These are phyloP conservation scores for Penicillium olsonii DNA, from an alignment of 2,329 filamentous ascomycete species.

Conservation along the genomic window DNA sequence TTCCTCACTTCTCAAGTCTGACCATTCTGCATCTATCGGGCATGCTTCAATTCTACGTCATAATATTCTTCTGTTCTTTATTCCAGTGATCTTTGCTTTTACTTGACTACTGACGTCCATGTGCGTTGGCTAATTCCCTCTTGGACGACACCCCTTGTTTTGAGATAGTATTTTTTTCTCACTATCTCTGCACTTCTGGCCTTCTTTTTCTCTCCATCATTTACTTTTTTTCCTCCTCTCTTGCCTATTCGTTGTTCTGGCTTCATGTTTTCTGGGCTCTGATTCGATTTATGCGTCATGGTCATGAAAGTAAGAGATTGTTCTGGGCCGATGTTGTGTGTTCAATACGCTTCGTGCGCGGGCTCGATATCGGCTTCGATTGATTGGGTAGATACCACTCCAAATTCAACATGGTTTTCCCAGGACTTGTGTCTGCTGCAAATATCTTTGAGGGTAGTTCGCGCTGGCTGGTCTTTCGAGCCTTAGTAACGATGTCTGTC, in stretches of 20 bases:
- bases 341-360: background rate
- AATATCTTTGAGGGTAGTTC: no score
- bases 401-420: conserved; percentile 15
- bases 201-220: background rate
- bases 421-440: background rate
- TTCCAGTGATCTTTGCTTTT: background rate
- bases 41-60: background rate
- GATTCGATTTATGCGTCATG: conserved; percentile 11
- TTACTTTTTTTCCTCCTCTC: background rate
- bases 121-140: conserved; percentile 10
- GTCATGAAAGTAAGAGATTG: conserved; percentile 12
- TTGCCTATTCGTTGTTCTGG: background rate
- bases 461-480: no score
- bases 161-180: conserved; percentile 5
- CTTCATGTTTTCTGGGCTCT: background rate
- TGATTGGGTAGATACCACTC: conserved; percentile 9
- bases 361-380: conserved; percentile 2
- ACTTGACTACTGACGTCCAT: background rate
- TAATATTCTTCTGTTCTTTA: background rate
- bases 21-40: background rate
- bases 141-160: conserved; percentile 3
- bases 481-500: no score
- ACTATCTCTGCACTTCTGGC: background rate
- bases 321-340: conserved; percentile 1
- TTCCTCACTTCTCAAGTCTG: background rate